Evolutionary conservation across 1,284 basidiomycete species (phyloP), one percentile per base, ranked within the genome.

Genomic region (Pterula multifida): DNA sequence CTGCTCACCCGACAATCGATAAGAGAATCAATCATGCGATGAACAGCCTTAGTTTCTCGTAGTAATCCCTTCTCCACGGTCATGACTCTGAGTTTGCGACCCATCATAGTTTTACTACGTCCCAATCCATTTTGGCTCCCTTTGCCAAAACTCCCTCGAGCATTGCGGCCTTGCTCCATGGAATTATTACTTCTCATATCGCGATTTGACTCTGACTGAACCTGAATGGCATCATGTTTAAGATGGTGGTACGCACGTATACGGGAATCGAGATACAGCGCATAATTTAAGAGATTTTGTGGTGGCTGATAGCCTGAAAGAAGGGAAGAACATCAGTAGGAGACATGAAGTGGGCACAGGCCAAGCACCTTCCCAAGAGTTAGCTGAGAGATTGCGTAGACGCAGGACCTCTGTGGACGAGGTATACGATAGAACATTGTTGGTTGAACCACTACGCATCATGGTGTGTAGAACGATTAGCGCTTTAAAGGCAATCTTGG

Each of bases 21-120:
- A 55, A 98, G 70, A 0, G 86, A 65, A 63, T 92, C 90, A 58
- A 97, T 84, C 73, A 93, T 85, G 56, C 76, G 78, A 65, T 98
- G 95, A 1, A 98, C 89, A 44, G 82, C 78, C 63, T 83, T 88
- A 3, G 93, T 96, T 67, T 98, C 96, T 53, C 93, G 76, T 52
- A 99, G 65, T 48, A 98, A 67, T 2, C 96, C 95, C 65, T 96
- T 97, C 63, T 98, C 95, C 15, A 98, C 95, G 0, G 89, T 88
- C 77, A 99, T 85, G 36, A 86, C 78, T 53, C 95, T 75, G 56
- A 99, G 66, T 60, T 96, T 90, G 56, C 89, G 71, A 17, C 87
- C 85, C 60, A 76, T 72, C n/a, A 87, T 73, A 0, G 87, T 89
- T 64, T 86, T 88, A 64, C 83, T 86, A 53, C 85, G 53, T 19